Conservation (phyloP, 352 stramenopile species). For the Pythium biforme region DNA sequence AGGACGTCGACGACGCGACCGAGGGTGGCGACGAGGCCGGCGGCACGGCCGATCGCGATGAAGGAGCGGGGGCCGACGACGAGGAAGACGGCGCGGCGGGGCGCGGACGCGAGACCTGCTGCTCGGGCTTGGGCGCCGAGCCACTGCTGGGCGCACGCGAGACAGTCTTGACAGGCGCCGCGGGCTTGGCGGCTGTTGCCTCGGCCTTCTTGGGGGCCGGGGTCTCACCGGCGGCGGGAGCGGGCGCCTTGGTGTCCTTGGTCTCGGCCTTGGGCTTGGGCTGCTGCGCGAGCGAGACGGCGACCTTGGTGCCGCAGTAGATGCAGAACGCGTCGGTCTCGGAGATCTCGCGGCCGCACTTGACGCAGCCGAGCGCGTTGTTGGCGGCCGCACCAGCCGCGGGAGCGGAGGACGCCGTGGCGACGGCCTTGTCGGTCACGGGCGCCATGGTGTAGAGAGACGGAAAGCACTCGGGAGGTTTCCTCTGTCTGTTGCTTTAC, state of each 20-base stretch:
- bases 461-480: background rate
- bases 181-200: slow-evolving; percentile 1
- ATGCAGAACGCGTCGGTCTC: slow-evolving; percentile 83
- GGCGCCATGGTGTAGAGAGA: slow-evolving; percentile 50
- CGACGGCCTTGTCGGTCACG: slow-evolving; percentile 58
- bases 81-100: slow-evolving; percentile 9
- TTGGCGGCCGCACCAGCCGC: slow-evolving; percentile 31
- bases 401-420: slow-evolving; percentile 21
- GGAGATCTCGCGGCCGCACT: slow-evolving; percentile 72
- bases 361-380: slow-evolving; percentile 63
- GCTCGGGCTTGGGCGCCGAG: slow-evolving; percentile 26
- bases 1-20: slow-evolving; percentile 18
- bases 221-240: background rate
- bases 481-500: slow-evolving; percentile 13
- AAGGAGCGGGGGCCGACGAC: background rate
- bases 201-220: slow-evolving; percentile 8
- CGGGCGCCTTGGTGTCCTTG: slow-evolving; percentile 19
- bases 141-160: slow-evolving; percentile 8
- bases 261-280: slow-evolving; percentile 21
- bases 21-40: slow-evolving; percentile 18
- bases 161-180: slow-evolving; percentile 14
- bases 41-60: slow-evolving; percentile 9
- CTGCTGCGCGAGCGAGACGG: slow-evolving; percentile 56
- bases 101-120: slow-evolving; percentile 18
- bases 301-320: slow-evolving; percentile 86